Base-by-base conservation (phyloP, 129 eudicot genomes). In the Sambucus nigra region DNA sequence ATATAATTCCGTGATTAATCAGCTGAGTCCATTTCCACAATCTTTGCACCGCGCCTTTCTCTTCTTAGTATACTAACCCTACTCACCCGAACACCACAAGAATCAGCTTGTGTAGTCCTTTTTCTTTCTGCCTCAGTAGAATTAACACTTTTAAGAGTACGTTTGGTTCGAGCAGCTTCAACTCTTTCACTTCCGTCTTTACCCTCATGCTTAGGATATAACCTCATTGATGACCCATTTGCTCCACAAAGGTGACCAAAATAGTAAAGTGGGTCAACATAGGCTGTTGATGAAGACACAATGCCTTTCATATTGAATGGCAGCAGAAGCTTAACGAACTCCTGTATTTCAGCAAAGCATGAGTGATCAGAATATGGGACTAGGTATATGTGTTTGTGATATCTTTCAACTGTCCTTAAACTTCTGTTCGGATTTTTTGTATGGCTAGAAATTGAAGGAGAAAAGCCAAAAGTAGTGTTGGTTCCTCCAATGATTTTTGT, bases 351-450 rank as follows among this genome's bases (percentile, higher is more conserved):
- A n/a, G 78, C 46, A 47, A 77, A 88, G 68, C 82, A 80, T 7
- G 93, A 82, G 61, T 86, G 95, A 63, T 81, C 95, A 33, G 95
- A 75, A 71, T 86, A 86, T 11, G 83, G 87, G 61, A 86, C 95
- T 6, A 80, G 65, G 65, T 73, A 86, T 49, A 81, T 72, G 69
- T 69, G 67, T 14, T 65, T 19, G 56, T 81, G 69, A 56, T 73
- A 60, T 29, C 40, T 69, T 54, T 66, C 71, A 24, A 69, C 55
- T 29, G 53, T 69, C 51, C 51, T 62, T 60, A 24, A 38, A 38
- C 53, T 46, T 48, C 64, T 69, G 47, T 62, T 67, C 35, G 57
- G 32, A 47, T 60, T 47, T 25, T 64, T 12, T 17, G 42, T 27
- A 24, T 24, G 15, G 33, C 47, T 31, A 53, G 55, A 41, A 31